Base-by-base conservation (phyloP, 2,329 filamentous ascomycete genomes). In the Tolypocladium nubicola region DNA sequence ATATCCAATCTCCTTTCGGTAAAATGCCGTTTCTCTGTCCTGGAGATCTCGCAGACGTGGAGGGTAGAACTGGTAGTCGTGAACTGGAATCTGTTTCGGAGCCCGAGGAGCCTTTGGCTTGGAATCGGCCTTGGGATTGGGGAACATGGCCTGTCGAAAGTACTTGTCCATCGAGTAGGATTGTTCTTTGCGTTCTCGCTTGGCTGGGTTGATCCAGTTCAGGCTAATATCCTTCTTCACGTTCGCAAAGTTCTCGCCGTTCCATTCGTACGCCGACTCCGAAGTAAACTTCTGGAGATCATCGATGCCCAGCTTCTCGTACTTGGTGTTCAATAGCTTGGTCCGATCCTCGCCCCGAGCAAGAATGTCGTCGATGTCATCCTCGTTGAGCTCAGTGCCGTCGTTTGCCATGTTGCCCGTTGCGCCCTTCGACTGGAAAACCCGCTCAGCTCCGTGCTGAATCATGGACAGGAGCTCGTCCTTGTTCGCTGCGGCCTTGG, bases 151-250 rank as follows among this genome's bases (percentile, higher is more conserved):
- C 66, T 95, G 87, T 63, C 93, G 88, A 75, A 97, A 99, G 75
- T 99, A 99, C 72, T 97, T 96, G 71, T 99, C 95, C 77, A 99
- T 96, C 0, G 93, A 97, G 71, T 99, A 99, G 6, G 90, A 91
- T 70, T 97, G 91, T 68, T 97, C 93, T 73, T 97, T 99, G 67
- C 94, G 89, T 75, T 99, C 95, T 72, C 94, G 92, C 79, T 99
- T 99, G 19, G 93, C 86, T 2, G 94, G 95, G 66, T 99, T 96
- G 76, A 99, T 99, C 95, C 95, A 99, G 67, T 80, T 92, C 62
- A 97, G 82, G 53, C 90, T 90, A 61, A 97, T 90, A 54, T 96
- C 90, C 72, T 95, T 96, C 76, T 95, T 95, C 68, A 87, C 84
- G 58, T 88, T 89, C 56, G 91, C 89, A 70, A 99, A 99, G 66